Percentiles rank a stretch among this genome's conserved stretches.
These are phyloP conservation scores for Lactarius hengduanensis DNA, from an alignment of 768 basidiomycete species.

Conservation along the genomic window DNA sequence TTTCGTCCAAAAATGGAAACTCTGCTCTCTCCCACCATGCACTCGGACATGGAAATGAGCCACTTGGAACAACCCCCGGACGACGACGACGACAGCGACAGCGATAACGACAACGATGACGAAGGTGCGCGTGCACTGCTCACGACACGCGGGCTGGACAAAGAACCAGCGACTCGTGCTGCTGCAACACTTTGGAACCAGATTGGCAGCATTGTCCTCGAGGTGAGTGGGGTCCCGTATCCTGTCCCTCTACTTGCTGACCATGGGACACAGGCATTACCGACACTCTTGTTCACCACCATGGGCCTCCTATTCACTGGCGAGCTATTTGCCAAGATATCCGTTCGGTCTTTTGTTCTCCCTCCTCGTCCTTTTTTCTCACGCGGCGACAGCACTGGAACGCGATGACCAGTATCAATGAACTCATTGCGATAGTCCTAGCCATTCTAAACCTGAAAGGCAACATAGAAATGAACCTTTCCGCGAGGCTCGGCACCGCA, in stretches of 20 bases:
- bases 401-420: conserved; percentile 87
- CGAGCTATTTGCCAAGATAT: conserved; percentile 81
- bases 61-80: conserved; percentile 34
- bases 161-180: conserved; percentile 22
- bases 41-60: conserved; percentile 37
- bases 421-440: conserved; percentile 95
- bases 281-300: conserved; percentile 81
- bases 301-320: conserved; percentile 88
- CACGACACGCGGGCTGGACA: conserved; percentile 35
- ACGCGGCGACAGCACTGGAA: conserved; percentile 63
- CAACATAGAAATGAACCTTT: conserved; percentile 99
- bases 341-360: conserved; percentile 49
- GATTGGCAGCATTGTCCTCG: conserved; percentile 61
- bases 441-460: conserved; percentile 95
- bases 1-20: conserved; percentile 11
- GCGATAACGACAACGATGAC: conserved; percentile 31
- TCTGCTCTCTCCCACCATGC: not conserved
- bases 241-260: conserved; percentile 2
- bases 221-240: conserved; percentile 46
- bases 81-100: conserved; percentile 22
- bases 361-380: not conserved
- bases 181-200: conserved; percentile 47
- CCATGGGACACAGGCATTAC: conserved; percentile 60
- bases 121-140: conserved; percentile 51
- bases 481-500: conserved; percentile 91